Percentiles rank a stretch among this genome's conserved stretches.
These are phyloP conservation scores for Ustilago loliicola DNA, from an alignment of 1,284 basidiomycete genomes.

Conservation along the genomic window DNA sequence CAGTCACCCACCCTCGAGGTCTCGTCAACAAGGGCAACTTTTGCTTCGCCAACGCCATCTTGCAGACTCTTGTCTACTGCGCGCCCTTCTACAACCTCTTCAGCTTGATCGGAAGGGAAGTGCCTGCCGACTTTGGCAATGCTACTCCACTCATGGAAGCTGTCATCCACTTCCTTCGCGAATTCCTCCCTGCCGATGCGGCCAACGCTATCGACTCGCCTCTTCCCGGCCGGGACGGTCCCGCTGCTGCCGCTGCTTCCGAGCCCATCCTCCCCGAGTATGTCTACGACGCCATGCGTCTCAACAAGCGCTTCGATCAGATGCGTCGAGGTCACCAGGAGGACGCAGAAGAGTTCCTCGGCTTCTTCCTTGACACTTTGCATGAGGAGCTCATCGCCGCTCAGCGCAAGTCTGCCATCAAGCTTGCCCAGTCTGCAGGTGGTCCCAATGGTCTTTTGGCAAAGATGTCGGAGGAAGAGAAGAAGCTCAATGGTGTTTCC, in stretches of 20 bases:
- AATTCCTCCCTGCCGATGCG: conserved; percentile 75
- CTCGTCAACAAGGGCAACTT: conserved; percentile 95
- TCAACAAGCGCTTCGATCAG: conserved; percentile 91
- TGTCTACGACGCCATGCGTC: conserved; percentile 95
- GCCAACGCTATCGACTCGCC: conserved; percentile 29
- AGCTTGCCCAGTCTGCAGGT: conserved; percentile 67
- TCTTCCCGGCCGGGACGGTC: conserved; percentile 18
- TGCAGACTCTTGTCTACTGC: conserved; percentile 91
- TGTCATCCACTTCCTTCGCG: conserved; percentile 82
- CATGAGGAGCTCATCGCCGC: conserved; percentile 90
- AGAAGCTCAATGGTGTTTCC: conserved; percentile 49
- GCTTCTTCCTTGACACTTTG: conserved; percentile 93
- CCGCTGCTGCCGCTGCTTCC: conserved; percentile 33
- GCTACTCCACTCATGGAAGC: conserved; percentile 86
- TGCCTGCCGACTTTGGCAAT: conserved; percentile 73
- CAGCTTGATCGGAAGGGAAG: conserved; percentile 77
- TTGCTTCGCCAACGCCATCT: conserved; percentile 95
- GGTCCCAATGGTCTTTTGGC: conserved; percentile 40
- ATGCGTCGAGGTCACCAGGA: conserved; percentile 97
- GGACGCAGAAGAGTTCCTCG: conserved; percentile 98
- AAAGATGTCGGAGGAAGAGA: conserved; percentile 48
- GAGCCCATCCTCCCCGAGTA: conserved; percentile 85
- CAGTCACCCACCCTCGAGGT: conserved; percentile 80
- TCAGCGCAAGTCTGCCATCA: conserved; percentile 71
- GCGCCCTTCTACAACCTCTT: conserved; percentile 87